Conservation (phyloP, 2,329 filamentous ascomycete genomes). For the Didymella segeticola region DNA sequence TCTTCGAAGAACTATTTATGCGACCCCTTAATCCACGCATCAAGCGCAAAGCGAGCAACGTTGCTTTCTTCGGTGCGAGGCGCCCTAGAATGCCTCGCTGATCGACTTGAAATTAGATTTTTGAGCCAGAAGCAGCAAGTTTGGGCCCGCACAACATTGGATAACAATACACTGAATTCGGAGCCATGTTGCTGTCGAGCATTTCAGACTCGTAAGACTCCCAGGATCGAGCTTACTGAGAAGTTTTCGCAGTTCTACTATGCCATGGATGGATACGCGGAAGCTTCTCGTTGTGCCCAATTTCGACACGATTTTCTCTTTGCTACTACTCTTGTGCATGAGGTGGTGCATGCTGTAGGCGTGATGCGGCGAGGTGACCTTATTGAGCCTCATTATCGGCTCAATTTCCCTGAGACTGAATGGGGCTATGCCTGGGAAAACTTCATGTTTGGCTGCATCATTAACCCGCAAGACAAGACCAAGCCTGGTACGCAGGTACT, state of each 20-base stretch:
- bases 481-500: conserved; percentile 28
- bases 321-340: conserved; percentile 41
- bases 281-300: conserved; percentile 33
- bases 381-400: conserved; percentile 34
- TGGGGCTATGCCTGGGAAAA: conserved; percentile 48
- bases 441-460: conserved; percentile 44
- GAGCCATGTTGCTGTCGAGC: conserved; percentile 15
- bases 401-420: conserved; percentile 37
- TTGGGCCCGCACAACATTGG: conserved; percentile 32
- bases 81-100: conserved; percentile 37
- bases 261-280: conserved; percentile 25
- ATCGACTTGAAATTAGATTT: conserved; percentile 32
- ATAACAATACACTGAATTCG: conserved; percentile 11
- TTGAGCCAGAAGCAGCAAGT: conserved; percentile 16
- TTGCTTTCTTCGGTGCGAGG: conserved; percentile 28
- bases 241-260: conserved; percentile 29
- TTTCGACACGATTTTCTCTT: conserved; percentile 47
- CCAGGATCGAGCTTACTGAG: conserved; percentile 34
- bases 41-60: conserved; percentile 14
- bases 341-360: conserved; percentile 45
- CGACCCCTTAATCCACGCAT: conserved; percentile 24
- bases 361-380: conserved; percentile 39
- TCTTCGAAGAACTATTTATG: conserved; percentile 29
- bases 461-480: conserved; percentile 39
- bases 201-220: conserved; percentile 21